Evolutionary conservation across 164 flowering plant species (phyloP).

Genomic region (Aristolochia fimbriata): DNA sequence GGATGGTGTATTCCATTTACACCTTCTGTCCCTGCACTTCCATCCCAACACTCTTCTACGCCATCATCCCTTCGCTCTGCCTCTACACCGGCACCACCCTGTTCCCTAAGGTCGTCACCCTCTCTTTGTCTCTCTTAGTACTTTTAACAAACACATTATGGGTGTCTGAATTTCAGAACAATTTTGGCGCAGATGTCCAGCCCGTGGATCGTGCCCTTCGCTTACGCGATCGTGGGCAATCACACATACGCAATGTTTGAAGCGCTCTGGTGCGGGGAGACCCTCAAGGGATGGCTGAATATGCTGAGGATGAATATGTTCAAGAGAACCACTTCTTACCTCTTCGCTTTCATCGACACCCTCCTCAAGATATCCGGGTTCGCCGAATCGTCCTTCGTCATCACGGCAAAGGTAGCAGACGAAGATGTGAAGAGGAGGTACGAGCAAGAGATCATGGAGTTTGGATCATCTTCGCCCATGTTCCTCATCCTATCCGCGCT

Average conservation of each 20-base stretch:
- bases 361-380: slow-evolving; percentile 15
- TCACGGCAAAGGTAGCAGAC: slow-evolving; percentile 22
- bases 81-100: slow-evolving; percentile 42
- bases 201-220: slow-evolving; percentile 61
- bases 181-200: slow-evolving; percentile 40
- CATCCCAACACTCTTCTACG: slow-evolving; percentile 44
- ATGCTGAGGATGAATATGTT: slow-evolving; percentile 16
- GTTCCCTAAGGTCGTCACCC: slow-evolving; percentile 20
- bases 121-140: slow-evolving; percentile 2
- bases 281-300: slow-evolving; percentile 25
- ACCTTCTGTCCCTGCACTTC: slow-evolving; percentile 45
- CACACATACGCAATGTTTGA: slow-evolving; percentile 29
- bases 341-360: slow-evolving; percentile 14
- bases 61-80: slow-evolving; percentile 46
- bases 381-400: slow-evolving; percentile 11
- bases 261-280: slow-evolving; percentile 32
- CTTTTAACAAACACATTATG: background rate
- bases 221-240: slow-evolving; percentile 29
- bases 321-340: slow-evolving; percentile 16
- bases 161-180: background rate
- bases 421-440: slow-evolving; percentile 22
- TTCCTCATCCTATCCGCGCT: slow-evolving; percentile 19
- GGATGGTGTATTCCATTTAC: slow-evolving; percentile 38
- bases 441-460: slow-evolving; percentile 26
- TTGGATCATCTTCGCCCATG: slow-evolving; percentile 27